Base-by-base conservation (phyloP, 768 basidiomycete species). In the Termitomyces sp. region DNA sequence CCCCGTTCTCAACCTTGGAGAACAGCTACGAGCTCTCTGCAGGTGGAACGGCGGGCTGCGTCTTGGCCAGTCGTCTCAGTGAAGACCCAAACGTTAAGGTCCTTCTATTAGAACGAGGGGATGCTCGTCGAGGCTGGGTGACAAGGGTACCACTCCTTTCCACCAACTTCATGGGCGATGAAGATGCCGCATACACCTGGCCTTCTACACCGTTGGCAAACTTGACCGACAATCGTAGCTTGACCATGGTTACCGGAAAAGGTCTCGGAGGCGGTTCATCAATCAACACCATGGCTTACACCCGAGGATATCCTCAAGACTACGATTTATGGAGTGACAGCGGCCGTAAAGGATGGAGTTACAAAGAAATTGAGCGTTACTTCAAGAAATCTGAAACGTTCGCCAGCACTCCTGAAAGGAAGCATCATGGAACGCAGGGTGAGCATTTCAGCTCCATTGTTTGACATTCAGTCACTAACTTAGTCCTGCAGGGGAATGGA, bases 1-100 rank as follows among this genome's bases (percentile, higher is more conserved):
- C 7, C n/a, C 5, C 1, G 22, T 20, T 10, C 5, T 12, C 12
- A 31, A 9, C 47, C 0, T 36, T 15, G 1, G 12, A 33, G 15
- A 46, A 28, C 15, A 45, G 5, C 10, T 2, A n/a, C 18, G 5
- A 31, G 33, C 33, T 54, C 16, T 31, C 20, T 41, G 1, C 29
- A 57, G 76, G 76, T 28, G 76, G 75, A 18, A 75, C 75, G 0
- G 73, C 74, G 12, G 76, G 76, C 22, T 75, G 73, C 45, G 72
- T 71, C 12, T 61, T 78, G 5, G 76, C 76, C 4, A 64, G 65
- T 31, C 67, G 76, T 20, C 72, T 77, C 10, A 70, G 68, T 51
- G 71, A 71, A 55, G 66, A 75, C 48, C 62, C 68, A 0, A 24
- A 48, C 1, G 57, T 54, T 18, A 63, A 60, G 1, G 75, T 76